A percentile compares a stretch with the other conserved stretches of the same genome.
Evolutionary conservation across 1,284 basidiomycete species (phyloP).

Genomic region (Moesziomyces sp.): DNA sequence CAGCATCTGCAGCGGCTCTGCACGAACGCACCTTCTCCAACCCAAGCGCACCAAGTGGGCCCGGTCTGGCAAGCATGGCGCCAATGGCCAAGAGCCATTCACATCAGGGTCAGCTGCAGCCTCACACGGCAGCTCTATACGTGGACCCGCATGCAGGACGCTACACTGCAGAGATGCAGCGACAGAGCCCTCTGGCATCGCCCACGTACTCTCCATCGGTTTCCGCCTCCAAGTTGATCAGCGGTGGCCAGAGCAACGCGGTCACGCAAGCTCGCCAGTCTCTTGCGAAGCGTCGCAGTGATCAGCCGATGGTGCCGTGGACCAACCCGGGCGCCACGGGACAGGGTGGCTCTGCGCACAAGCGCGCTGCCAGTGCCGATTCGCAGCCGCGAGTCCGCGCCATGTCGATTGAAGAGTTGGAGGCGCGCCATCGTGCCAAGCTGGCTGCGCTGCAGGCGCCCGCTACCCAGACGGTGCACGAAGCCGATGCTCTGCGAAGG

Average conservation of each 20-base stretch:
- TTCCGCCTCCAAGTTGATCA: constrained; percentile 8
- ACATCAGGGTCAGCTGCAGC: constrained; percentile 23
- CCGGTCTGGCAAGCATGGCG: constrained; percentile 1
- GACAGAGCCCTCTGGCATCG: constrained; percentile 10
- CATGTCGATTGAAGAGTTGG: constrained; percentile 52
- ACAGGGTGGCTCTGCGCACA: constrained; percentile 4
- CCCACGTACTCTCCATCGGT: constrained; percentile 2
- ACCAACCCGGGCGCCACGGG: constrained; percentile 30
- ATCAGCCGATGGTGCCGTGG: constrained; percentile 33
- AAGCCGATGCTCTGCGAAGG: constrained; percentile 35
- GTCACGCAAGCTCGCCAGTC: constrained; percentile 41
- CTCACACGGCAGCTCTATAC: background rate
- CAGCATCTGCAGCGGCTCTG: background rate
- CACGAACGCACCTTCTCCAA: constrained; percentile 30
- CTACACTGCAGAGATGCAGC: constrained; percentile 5
- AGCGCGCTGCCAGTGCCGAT: constrained; percentile 16
- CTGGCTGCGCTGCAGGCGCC: constrained; percentile 49
- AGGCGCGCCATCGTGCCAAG: constrained; percentile 46
- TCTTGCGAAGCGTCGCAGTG: constrained; percentile 29
- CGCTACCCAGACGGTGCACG: constrained; percentile 39
- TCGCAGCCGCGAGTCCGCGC: constrained; percentile 12
- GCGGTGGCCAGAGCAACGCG: constrained; percentile 23
- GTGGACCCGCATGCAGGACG: constrained; percentile 5
- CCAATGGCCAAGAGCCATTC: constrained; percentile 28
- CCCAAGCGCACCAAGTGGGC: constrained; percentile 3